Evolutionary conservation across 2,329 filamentous ascomycete species (phyloP).

Genomic region (Xylariaceae sp.): DNA sequence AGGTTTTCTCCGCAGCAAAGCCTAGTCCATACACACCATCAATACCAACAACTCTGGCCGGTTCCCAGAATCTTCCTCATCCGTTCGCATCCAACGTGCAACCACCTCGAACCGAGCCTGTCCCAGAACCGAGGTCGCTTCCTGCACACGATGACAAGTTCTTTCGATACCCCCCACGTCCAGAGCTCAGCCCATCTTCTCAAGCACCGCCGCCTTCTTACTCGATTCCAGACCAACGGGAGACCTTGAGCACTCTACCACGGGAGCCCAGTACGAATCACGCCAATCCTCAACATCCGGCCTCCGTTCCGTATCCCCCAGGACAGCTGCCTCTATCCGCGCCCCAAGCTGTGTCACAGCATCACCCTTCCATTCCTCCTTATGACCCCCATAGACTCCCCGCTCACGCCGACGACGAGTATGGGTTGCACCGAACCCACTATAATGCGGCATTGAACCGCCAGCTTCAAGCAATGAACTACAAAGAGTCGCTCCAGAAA

Average conservation of each 20-base stretch:
- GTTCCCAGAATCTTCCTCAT: slow-evolving; percentile 28
- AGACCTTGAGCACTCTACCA: slow-evolving; percentile 26
- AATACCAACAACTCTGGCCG: slow-evolving; percentile 26
- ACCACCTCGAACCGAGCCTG: slow-evolving; percentile 27
- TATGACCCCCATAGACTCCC: slow-evolving; percentile 47
- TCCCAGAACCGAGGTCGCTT: slow-evolving; percentile 26
- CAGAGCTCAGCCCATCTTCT: slow-evolving; percentile 24
- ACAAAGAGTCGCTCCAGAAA: slow-evolving; percentile 50
- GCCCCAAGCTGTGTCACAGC: slow-evolving; percentile 46
- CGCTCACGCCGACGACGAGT: slow-evolving; percentile 46
- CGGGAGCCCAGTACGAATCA: slow-evolving; percentile 20
- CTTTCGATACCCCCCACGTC: slow-evolving; percentile 27
- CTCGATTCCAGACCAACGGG: slow-evolving; percentile 28
- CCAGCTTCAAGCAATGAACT: slow-evolving; percentile 53
- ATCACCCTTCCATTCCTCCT: slow-evolving; percentile 43
- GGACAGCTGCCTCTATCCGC: slow-evolving; percentile 41
- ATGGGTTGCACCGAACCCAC: slow-evolving; percentile 37
- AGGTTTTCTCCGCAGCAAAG: slow-evolving; percentile 31
- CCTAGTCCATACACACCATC: slow-evolving; percentile 29
- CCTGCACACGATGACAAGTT: slow-evolving; percentile 32
- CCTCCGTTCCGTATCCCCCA: slow-evolving; percentile 42
- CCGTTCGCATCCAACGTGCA: slow-evolving; percentile 24
- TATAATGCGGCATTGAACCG: slow-evolving; percentile 47
- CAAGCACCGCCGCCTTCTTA: slow-evolving; percentile 27
- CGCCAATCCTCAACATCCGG: slow-evolving; percentile 32